Conservation (phyloP, 768 basidiomycete genomes). For the Tylopilus balloui region DNA sequence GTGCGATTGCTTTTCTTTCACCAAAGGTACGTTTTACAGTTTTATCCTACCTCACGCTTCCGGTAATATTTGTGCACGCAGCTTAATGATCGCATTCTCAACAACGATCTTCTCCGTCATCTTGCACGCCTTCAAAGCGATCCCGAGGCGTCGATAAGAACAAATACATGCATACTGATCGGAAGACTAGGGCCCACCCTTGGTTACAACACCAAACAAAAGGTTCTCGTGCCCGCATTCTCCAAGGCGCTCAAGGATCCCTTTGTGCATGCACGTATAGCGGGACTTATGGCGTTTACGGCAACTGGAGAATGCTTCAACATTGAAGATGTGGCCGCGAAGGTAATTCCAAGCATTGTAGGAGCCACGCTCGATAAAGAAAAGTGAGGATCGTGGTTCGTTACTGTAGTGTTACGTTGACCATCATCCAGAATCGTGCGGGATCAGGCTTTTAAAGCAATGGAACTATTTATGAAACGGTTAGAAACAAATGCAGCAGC, state of each 20-base stretch:
- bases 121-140: constrained; percentile 93
- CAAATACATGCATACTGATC: constrained; percentile 95
- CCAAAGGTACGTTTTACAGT: constrained; percentile 56
- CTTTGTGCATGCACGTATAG: constrained; percentile 90
- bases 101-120: constrained; percentile 91
- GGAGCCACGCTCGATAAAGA: constrained; percentile 85
- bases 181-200: constrained; percentile 84
- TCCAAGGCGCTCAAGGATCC: constrained; percentile 82
- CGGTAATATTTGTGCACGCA: constrained; percentile 27
- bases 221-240: constrained; percentile 97
- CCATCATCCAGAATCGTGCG: constrained; percentile 65
- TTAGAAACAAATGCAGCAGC: constrained; percentile 72
- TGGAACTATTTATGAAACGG: constrained; percentile 81
- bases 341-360: constrained; percentile 83
- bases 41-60: background rate
- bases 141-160: constrained; percentile 90
- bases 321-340: constrained; percentile 79
- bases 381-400: constrained; percentile 52
- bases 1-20: constrained; percentile 77
- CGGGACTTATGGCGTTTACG: constrained; percentile 94
- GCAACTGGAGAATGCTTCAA: constrained; percentile 90
- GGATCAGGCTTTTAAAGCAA: constrained; percentile 93
- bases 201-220: constrained; percentile 85
- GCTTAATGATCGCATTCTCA: constrained; percentile 88
- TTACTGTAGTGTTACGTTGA: background rate